Percentiles rank a stretch among this genome's conserved stretches.
Conservation (phyloP, 2,329 filamentous ascomycete genomes). For the Diaporthe velutina region DNA sequence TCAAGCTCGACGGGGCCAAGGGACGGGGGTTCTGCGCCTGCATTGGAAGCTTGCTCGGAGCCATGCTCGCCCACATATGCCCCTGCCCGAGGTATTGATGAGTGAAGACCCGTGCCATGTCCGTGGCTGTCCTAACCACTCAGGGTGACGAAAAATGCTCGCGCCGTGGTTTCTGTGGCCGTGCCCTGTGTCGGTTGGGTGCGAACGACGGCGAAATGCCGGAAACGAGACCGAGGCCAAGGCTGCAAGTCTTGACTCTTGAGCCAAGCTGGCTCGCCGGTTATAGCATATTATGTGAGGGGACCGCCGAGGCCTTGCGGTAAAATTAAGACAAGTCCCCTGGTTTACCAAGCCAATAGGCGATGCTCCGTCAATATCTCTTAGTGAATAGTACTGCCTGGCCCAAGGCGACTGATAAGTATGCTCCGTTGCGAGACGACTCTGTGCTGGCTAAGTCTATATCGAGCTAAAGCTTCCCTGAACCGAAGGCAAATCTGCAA, state of each 20-base stretch:
- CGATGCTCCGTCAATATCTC: background rate
- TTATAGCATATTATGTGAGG: background rate
- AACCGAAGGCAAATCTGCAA: background rate
- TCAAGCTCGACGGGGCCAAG: background rate
- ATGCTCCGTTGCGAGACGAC: background rate
- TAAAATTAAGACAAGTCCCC: background rate
- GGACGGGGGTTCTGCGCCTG: background rate
- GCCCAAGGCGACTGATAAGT: background rate
- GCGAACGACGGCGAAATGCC: background rate
- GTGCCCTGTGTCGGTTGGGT: too few relatives aligned
- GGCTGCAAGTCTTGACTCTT: constrained; percentile 3
- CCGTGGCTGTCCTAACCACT: background rate
- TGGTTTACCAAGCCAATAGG: background rate
- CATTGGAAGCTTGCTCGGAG: background rate
- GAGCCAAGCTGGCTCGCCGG: background rate
- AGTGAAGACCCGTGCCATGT: background rate
- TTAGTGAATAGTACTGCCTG: background rate
- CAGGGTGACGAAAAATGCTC: too few relatives aligned
- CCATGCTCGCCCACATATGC: background rate
- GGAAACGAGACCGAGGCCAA: constrained; percentile 9
- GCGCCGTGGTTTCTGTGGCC: background rate
- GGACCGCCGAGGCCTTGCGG: background rate
- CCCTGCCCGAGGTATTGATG: background rate
- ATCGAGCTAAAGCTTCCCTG: background rate
- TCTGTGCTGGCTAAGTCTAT: background rate